A percentile compares a stretch with the other conserved stretches of the same genome.
These are phyloP conservation scores for Cercophora scortea DNA, from an alignment of 495 filamentous ascomycete genomes.

Conservation along the genomic window DNA sequence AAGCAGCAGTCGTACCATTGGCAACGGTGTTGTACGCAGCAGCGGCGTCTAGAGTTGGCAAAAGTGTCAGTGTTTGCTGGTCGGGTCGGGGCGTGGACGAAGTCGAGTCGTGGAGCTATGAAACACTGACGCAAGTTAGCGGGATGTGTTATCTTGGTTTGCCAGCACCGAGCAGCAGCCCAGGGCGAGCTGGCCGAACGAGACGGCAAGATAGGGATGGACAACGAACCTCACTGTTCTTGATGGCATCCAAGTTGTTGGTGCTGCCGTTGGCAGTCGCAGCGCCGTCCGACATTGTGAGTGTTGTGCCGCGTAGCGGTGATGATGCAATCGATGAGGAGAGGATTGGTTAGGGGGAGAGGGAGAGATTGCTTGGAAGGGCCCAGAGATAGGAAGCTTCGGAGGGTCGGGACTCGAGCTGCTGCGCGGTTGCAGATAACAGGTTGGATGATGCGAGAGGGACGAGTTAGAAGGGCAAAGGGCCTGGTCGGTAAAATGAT, in stretches of 20 bases:
- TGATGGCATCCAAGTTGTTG: slow-evolving; percentile 26
- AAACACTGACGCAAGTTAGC: slow-evolving; percentile 28
- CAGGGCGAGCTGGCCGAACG: background rate
- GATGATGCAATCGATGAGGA: background rate
- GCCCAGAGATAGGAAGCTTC: background rate
- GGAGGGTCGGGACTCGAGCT: background rate
- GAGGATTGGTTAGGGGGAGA: background rate
- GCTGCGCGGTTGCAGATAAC: background rate
- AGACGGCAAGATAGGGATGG: background rate
- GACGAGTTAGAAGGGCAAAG: background rate
- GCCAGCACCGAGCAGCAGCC: background rate
- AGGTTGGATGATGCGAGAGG: background rate
- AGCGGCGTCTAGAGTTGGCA: slow-evolving; percentile 25
- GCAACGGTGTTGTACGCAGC: slow-evolving; percentile 33
- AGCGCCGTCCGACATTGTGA: slow-evolving; percentile 26
- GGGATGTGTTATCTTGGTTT: slow-evolving; percentile 3
- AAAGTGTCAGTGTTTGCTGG: slow-evolving; percentile 11
- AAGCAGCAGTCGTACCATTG: slow-evolving; percentile 25
- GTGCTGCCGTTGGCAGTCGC: slow-evolving; percentile 18
- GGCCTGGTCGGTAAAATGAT: background rate
- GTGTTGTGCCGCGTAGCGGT: slow-evolving; percentile 6
- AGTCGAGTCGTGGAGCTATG: slow-evolving; percentile 15
- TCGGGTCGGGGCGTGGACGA: background rate
- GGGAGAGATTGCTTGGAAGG: background rate
- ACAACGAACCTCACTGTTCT: slow-evolving; percentile 40